Conservation (phyloP, 208 protist genomes). For the Acanthamoeba polyphaga region DNA sequence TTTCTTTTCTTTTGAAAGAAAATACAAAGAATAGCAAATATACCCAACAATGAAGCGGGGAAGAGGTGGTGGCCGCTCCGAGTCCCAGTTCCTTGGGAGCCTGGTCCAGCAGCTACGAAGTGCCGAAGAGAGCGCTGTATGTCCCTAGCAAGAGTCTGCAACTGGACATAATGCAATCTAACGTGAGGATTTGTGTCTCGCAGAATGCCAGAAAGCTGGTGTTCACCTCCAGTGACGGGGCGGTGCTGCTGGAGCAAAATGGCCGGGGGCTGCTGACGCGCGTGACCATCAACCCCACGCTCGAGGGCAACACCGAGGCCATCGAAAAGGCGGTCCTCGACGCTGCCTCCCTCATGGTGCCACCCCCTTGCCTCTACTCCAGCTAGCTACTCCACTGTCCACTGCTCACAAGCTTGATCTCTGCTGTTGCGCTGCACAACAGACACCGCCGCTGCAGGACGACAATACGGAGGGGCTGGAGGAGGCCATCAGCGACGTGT, state of each 20-base stretch:
- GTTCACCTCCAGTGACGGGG: background rate
- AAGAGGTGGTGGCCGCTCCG: background rate
- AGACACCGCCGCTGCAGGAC: background rate
- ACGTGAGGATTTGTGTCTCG: no score
- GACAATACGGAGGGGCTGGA: background rate
- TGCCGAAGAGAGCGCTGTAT: background rate
- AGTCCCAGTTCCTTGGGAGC: background rate
- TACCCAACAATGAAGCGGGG: background rate
- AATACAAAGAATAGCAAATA: background rate
- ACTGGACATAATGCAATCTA: background rate
- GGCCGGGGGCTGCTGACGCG: background rate
- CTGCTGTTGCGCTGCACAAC: background rate
- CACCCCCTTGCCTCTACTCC: background rate
- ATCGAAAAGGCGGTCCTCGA: background rate
- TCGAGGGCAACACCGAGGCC: background rate
- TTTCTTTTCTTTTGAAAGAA: no score
- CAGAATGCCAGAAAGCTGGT: background rate
- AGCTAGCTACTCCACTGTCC: background rate
- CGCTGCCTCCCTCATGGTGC: background rate
- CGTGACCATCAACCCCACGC: background rate
- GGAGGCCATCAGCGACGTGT: background rate
- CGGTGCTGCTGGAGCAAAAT: background rate
- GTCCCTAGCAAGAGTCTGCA: background rate
- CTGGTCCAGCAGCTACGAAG: background rate
- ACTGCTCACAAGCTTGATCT: background rate